Percentiles rank a stretch among this genome's conserved stretches.
phyloP scores from a whole-genome alignment of 129 eudicot genomes.

The Flaveria ramosissima region DNA sequence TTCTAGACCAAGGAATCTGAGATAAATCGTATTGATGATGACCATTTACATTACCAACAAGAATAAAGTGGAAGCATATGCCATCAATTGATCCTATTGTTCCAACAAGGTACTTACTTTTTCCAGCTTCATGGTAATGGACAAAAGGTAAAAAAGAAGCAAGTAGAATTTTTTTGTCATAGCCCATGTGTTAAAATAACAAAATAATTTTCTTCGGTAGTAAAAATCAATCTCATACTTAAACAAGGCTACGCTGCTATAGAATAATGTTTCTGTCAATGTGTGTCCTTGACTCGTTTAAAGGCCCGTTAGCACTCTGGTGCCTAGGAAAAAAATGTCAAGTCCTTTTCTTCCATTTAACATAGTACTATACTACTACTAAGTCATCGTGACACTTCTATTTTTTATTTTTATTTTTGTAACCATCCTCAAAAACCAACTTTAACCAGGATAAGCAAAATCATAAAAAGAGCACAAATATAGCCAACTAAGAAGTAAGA shows the following conservation, averaged over 20 bases:
- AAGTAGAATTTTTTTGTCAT: background rate
- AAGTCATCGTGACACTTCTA: slow-evolving; percentile 5
- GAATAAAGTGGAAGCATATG: slow-evolving; percentile 1
- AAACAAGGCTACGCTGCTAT: background rate
- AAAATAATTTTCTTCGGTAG: background rate
- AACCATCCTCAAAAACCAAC: slow-evolving; percentile 2
- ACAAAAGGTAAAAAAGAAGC: background rate
- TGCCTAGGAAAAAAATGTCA: background rate
- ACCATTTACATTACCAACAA: slow-evolving; percentile 10
- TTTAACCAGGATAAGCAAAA: slow-evolving; percentile 4
- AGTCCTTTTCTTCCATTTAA: background rate
- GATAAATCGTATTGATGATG: too few relatives aligned
- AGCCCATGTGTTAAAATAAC: slow-evolving; percentile 11
- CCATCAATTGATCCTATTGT: background rate
- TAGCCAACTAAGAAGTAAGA: background rate
- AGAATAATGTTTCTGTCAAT: background rate
- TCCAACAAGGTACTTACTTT: background rate
- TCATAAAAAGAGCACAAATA: background rate
- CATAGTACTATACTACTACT: background rate
- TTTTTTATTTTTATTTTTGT: background rate
- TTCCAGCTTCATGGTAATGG: background rate
- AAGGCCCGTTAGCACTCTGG: background rate
- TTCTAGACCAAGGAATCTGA: too few relatives aligned
- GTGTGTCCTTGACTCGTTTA: background rate
- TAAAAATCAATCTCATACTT: slow-evolving; percentile 3